Evolutionary conservation across 257 asterid genomes (phyloP), one percentile per base, ranked within the genome.

Genomic region (Nicotiana paniculata): DNA sequence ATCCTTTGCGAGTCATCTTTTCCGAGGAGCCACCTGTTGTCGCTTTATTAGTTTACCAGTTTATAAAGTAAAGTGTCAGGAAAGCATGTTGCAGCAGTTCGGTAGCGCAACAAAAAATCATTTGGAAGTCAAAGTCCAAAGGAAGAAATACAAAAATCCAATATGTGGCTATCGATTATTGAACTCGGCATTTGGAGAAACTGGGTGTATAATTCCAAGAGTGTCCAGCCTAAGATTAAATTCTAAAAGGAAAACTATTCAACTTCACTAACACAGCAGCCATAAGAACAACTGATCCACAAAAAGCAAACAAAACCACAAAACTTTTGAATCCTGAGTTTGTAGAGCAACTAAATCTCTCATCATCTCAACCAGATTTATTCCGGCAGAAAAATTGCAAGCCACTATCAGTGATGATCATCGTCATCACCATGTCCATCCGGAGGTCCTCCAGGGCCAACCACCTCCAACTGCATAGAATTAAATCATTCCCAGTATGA

Each of bases 361-460:
- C 87, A 54, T 84, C 86, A 79, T 86, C 86, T 85, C 84, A 86
- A 88, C 86, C 85, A 86, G 87, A 79, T 83, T 91, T 90, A 87
- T 90, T 89, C 90, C 76, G 88, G 90, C 77, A 86, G 83, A 80
- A 81, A 70, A 87, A 77, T 77, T 62, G 85, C 83, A 85, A 75
- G 61, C 75, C 86, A 72, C 48, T 28, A 80, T 91, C 77, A 94
- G 74, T 95, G 95, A 85, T 90, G 91, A 12, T 88, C 84, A 35
- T 88, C 90, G 11, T 89, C 90, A 39, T 88, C 93, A 57, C 85
- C 93, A 77, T 91, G 91, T 75, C 93, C 96, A 33, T 92, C 98
- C 8, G 97, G 95, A 76, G 97, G 92, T 83, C 97, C 97, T 13
- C 97, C 97, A 1, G 93, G 90, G 74, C 98, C 98, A 77, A 94